Evolutionary conservation across 148 eudicot genomes (phyloP).

Genomic region (Polygonum aviculare): DNA sequence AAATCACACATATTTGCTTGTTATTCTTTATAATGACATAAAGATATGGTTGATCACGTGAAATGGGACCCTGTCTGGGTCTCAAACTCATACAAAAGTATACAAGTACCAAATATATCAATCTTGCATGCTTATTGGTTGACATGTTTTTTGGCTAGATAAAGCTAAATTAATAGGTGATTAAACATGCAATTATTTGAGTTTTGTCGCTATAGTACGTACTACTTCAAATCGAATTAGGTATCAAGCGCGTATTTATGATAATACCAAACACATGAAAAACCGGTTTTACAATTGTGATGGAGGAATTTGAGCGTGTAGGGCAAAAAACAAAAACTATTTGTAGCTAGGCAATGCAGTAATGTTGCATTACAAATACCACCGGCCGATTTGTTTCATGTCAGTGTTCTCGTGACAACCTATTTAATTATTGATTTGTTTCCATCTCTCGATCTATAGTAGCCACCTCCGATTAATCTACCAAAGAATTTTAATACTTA

Average conservation of each 20-base stretch:
- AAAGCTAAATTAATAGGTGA: background rate
- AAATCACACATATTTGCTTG: background rate
- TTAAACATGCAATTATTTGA: background rate
- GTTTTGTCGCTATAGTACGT: background rate
- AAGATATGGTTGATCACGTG: slow-evolving; percentile 8
- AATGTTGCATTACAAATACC: too few species aligned
- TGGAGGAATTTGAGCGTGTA: background rate
- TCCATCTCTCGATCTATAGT: too few species aligned
- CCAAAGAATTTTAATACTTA: too few species aligned
- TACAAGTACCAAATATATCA: background rate
- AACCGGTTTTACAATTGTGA: background rate
- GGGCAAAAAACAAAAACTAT: background rate
- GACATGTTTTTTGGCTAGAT: slow-evolving; percentile 4
- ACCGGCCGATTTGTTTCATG: too few species aligned
- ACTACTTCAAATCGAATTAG: background rate
- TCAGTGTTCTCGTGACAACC: too few species aligned
- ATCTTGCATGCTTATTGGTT: slow-evolving; percentile 7
- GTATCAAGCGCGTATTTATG: background rate
- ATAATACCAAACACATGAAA: background rate
- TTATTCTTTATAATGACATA: slow-evolving; percentile 7
- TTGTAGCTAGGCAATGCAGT: background rate
- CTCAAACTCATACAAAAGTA: background rate
- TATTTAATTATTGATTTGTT: too few species aligned
- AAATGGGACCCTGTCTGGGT: slow-evolving; percentile 12
- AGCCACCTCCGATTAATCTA: too few species aligned